These are phyloP conservation scores for Aphanoascus verrucosus DNA, from an alignment of 2,329 filamentous ascomycete species.

Conservation along the genomic window DNA sequence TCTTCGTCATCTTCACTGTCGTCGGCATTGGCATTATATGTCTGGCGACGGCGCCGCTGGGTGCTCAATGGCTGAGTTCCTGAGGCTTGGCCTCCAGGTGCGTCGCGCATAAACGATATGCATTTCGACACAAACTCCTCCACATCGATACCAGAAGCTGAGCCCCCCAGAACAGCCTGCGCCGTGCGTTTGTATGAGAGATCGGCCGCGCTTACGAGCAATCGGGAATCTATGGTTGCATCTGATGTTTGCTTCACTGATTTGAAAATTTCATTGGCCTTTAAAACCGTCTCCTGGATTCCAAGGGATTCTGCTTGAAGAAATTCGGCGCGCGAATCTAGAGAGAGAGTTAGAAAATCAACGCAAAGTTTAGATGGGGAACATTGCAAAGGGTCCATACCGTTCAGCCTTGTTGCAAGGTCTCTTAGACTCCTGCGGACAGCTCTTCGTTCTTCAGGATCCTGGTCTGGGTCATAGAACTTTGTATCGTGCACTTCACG, in stretches of 20 bases:
- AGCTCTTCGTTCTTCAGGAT: conserved; percentile 56
- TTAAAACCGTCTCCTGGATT: conserved; percentile 54
- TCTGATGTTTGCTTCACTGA: conserved; percentile 79
- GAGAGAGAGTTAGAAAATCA: conserved; percentile 13
- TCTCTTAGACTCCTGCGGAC: conserved; percentile 60
- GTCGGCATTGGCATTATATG: conserved; percentile 51
- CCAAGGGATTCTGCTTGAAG: conserved; percentile 55
- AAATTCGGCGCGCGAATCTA: conserved; percentile 63
- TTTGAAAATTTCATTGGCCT: conserved; percentile 54
- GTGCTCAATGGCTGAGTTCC: conserved; percentile 23
- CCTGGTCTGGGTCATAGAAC: conserved; percentile 68
- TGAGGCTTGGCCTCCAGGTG: conserved; percentile 45
- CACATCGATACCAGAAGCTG: conserved; percentile 66
- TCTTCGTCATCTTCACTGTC: conserved; percentile 59
- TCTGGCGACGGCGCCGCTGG: conserved; percentile 33
- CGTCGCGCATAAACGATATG: conserved; percentile 72
- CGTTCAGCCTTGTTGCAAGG: conserved; percentile 47
- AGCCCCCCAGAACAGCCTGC: conserved; percentile 61
- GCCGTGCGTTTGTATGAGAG: conserved; percentile 67
- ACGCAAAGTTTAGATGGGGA: background rate
- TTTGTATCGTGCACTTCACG: conserved; percentile 30
- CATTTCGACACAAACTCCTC: conserved; percentile 89
- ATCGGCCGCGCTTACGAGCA: conserved; percentile 71
- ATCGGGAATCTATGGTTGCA: conserved; percentile 78
- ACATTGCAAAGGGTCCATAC: conserved; percentile 28